These are phyloP conservation scores for Diaporthe caulivora DNA, from an alignment of 2,329 filamentous ascomycete species.

Conservation along the genomic window DNA sequence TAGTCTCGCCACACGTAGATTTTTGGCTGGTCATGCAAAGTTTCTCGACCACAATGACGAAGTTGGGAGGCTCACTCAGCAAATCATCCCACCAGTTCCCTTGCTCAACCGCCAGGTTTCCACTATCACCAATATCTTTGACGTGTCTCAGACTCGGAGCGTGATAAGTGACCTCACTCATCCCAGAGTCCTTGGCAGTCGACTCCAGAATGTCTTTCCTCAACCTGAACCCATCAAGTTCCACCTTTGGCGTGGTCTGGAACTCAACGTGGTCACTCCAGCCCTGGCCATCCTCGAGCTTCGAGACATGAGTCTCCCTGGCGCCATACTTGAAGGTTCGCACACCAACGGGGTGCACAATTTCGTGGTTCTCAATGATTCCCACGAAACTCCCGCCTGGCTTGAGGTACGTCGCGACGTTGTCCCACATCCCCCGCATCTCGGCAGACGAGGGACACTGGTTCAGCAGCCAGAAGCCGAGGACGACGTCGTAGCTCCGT, in stretches of 20 bases:
- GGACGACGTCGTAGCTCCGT: neutral
- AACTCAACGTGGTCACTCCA: conserved; percentile 3
- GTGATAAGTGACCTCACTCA: neutral
- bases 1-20: too few relatives aligned
- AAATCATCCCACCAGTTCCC: neutral
- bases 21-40: neutral
- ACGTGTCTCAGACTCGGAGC: neutral
- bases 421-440: conserved; percentile 14
- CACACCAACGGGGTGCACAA: neutral
- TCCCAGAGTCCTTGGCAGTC: neutral
- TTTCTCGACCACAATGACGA: neutral
- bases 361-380: conserved; percentile 1
- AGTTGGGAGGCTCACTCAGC: neutral
- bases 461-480: conserved; percentile 14
- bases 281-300: neutral
- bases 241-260: neutral
- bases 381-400: neutral
- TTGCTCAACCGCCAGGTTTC: rapidly evolving
- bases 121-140: neutral
- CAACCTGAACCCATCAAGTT: neutral
- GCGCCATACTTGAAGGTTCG: conserved; percentile 13
- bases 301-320: neutral
- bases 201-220: neutral
- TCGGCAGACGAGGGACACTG: neutral
- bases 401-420: neutral